These are phyloP conservation scores for Tuber microsphaerosporum DNA, from an alignment of 495 filamentous ascomycete genomes.

Conservation along the genomic window DNA sequence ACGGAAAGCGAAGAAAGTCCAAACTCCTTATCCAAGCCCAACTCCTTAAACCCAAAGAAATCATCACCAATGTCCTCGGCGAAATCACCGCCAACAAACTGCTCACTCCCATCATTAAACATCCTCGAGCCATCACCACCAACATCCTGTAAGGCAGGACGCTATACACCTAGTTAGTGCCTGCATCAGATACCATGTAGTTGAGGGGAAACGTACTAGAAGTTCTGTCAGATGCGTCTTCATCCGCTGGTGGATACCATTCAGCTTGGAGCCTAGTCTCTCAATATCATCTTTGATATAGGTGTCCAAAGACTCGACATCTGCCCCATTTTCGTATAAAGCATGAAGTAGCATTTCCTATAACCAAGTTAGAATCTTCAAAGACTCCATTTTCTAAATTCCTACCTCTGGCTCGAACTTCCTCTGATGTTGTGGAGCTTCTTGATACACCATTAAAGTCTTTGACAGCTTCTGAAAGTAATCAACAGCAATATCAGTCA, in stretches of 20 bases:
- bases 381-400: background rate
- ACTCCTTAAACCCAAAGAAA: slow-evolving; percentile 96
- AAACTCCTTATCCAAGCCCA: slow-evolving; percentile 85
- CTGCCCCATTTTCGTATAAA: slow-evolving; percentile 69
- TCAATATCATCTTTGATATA: slow-evolving; percentile 95
- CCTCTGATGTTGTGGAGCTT: slow-evolving; percentile 48
- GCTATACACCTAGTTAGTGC: slow-evolving; percentile 41
- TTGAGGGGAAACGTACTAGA: slow-evolving; percentile 44
- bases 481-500: slow-evolving; percentile 83
- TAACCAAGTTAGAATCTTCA: slow-evolving; percentile 13
- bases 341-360: slow-evolving; percentile 81
- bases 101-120: slow-evolving; percentile 93
- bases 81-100: slow-evolving; percentile 94
- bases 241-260: slow-evolving; percentile 83
- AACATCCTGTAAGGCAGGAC: slow-evolving; percentile 73
- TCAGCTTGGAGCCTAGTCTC: slow-evolving; percentile 72
- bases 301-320: slow-evolving; percentile 70
- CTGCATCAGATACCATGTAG: slow-evolving; percentile 17
- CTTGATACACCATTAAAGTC: slow-evolving; percentile 71
- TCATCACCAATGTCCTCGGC: slow-evolving; percentile 96
- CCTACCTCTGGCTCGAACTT: slow-evolving; percentile 38
- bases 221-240: slow-evolving; percentile 82
- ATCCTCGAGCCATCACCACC: slow-evolving; percentile 79
- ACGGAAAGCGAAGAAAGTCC: slow-evolving; percentile 78
- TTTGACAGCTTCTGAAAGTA: slow-evolving; percentile 78